Evolutionary conservation across 345 rosid species (phyloP), one percentile per base, ranked within the genome.

Genomic region (Salix udensis): DNA sequence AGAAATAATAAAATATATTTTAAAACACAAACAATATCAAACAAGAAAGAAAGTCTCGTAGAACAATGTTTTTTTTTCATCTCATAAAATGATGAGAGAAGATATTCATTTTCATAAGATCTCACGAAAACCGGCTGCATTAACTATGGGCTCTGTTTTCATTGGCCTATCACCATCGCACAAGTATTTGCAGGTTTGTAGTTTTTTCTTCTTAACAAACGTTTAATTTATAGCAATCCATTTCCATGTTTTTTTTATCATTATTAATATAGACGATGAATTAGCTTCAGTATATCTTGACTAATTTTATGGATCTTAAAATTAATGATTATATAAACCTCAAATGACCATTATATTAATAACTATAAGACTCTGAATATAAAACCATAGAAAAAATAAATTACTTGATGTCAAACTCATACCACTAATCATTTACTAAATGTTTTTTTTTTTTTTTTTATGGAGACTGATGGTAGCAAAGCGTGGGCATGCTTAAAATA

Each of bases 341-440:
- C 0, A 31, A 31, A 31, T 31, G 0, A 31, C 0, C 0, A 31
- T 31, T 4, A 31, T 31, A 34, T 34, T 34, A 4, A 0, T 4
- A 34, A 34, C 0, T 4, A 34, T 4, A 34, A 4, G 1, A 34
- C 1, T 31, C 5, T 4, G 5, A 34, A 34, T 34, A 4, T 34
- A 34, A 4, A 34, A 31, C 5, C 0, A 31, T 5, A 31, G 0
- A 31, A 31, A 4, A 4, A 31, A 31, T 3, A 31, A 34, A 34
- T 4, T 4, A 34, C 5, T 4, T 34, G 1, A 4, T 34, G 6
- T 34, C 36, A 34, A 34, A 0, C 1, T 34, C 5, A 4, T 34
- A 34, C 1, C 6, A 4, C 5, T 31, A 31, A 31, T 31, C 4
- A 31, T 31, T 31, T 31, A 31, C 34, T 31, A 31, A 3, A 28